Evolutionary conservation across 1,284 basidiomycete species (phyloP).

Genomic region (Omphalotus olearius): DNA sequence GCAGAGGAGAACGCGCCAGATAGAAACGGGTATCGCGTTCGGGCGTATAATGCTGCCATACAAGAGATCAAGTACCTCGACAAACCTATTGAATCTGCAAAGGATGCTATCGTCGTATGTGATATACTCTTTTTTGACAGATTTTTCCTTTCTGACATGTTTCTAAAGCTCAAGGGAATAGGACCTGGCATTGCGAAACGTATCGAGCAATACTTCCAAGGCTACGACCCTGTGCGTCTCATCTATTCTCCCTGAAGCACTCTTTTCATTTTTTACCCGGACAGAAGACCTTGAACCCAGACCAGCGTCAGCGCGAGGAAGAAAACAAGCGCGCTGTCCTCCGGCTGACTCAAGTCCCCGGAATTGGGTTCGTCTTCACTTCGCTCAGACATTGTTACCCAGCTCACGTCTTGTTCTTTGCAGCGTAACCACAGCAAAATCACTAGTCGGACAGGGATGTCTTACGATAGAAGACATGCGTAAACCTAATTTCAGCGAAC

Average conservation of each 20-base stretch:
- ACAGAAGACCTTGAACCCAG: too few relatives aligned
- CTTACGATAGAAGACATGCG: not conserved
- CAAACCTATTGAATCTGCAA: not conserved
- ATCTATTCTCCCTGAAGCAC: too few relatives aligned
- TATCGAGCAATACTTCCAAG: not conserved
- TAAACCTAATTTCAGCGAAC: conserved; percentile 30
- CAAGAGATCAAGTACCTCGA: conserved; percentile 5
- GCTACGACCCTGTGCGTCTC: not conserved
- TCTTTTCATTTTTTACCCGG: not conserved
- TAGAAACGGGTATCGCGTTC: not conserved
- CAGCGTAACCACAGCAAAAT: conserved; percentile 29
- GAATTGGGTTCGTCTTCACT: conserved; percentile 25
- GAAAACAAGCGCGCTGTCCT: conserved; percentile 9
- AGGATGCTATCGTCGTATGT: not conserved
- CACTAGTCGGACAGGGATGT: conserved; percentile 40
- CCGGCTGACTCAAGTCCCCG: conserved; percentile 24
- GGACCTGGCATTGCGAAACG: not conserved
- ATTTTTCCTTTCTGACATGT: too few relatives aligned
- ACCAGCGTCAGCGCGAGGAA: not conserved
- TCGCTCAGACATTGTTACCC: not conserved
- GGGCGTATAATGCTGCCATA: conserved; percentile 7
- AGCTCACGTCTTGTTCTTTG: too few relatives aligned
- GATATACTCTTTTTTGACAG: too few relatives aligned
- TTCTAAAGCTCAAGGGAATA: not conserved
- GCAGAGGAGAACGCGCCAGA: not conserved